phyloP scores from a whole-genome alignment of 1,284 basidiomycete species.

The Neolentinus lepideus region DNA sequence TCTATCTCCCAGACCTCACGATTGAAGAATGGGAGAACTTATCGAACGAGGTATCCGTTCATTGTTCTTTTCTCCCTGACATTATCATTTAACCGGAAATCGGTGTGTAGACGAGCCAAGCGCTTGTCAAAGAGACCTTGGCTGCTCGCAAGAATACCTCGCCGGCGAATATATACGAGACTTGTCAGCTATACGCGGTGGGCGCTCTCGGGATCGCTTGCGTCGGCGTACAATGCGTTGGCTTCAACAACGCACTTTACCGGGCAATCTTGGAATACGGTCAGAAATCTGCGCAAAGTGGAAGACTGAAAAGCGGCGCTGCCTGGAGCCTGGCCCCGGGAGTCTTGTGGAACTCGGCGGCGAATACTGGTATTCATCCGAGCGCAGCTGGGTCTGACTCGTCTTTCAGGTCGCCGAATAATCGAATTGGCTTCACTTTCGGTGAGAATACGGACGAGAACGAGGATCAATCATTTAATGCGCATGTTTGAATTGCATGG shows the following conservation, averaged over 20 bases:
- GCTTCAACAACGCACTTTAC: constrained; percentile 58
- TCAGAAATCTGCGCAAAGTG: background rate
- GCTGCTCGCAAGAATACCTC: constrained; percentile 63
- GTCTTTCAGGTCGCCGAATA: background rate
- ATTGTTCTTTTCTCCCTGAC: background rate
- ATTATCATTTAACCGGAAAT: constrained; percentile 3
- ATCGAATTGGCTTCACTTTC: background rate
- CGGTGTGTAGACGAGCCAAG: constrained; percentile 51
- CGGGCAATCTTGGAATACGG: constrained; percentile 51
- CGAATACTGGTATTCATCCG: background rate
- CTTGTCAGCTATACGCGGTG: constrained; percentile 57
- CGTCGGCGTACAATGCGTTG: constrained; percentile 64
- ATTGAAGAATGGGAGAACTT: constrained; percentile 62
- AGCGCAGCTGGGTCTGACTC: background rate
- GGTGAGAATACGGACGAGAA: background rate
- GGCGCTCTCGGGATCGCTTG: constrained; percentile 68
- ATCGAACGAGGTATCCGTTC: constrained; percentile 49
- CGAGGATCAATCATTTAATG: background rate
- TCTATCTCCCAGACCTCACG: constrained; percentile 56
- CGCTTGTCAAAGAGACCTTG: constrained; percentile 64
- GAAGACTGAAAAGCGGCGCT: background rate
- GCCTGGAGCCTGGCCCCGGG: background rate
- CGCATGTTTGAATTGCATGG: too few relatives aligned
- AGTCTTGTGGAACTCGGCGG: background rate
- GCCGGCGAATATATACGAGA: constrained; percentile 69